These are phyloP conservation scores for Lagerstroemia speciosa DNA, from an alignment of 345 rosid species.

Conservation along the genomic window DNA sequence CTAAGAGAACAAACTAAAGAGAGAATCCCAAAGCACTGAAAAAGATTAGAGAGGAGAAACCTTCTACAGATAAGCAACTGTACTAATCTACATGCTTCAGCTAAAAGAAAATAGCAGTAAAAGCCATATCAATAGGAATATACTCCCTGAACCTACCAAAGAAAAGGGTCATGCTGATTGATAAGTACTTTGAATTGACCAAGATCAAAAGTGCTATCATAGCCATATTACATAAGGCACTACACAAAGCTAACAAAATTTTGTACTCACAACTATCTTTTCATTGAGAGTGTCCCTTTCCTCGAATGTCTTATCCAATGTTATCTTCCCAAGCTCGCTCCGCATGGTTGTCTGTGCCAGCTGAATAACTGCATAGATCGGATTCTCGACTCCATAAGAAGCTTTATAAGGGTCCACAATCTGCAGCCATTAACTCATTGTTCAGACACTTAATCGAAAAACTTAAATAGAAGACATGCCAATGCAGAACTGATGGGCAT, in stretches of 20 bases:
- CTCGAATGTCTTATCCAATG: constrained; percentile 93
- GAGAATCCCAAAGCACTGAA: neutral
- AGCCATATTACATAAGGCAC: neutral
- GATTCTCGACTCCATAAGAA: constrained; percentile 89
- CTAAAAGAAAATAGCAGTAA: neutral
- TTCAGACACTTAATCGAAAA: neutral
- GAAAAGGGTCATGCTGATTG: neutral
- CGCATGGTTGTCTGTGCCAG: constrained; percentile 96
- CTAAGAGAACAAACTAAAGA: neutral
- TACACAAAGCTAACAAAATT: neutral
- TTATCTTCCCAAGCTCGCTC: constrained; percentile 90
- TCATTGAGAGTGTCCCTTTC: constrained; percentile 82
- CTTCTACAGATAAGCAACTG: neutral
- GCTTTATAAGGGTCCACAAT: constrained; percentile 80
- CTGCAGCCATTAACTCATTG: constrained; percentile 23
- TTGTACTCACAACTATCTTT: constrained; percentile 75
- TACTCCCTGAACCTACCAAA: neutral
- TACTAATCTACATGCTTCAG: neutral
- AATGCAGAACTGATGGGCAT: neutral
- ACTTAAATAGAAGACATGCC: neutral
- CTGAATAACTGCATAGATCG: constrained; percentile 77
- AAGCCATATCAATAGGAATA: too few relatives aligned
- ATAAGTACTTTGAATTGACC: neutral
- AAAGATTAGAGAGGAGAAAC: neutral
- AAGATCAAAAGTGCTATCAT: neutral